Percentiles rank a stretch among this genome's conserved stretches.
These are phyloP conservation scores for Fraxinus floribunda DNA, from an alignment of 305 asterid genomes.

Conservation along the genomic window DNA sequence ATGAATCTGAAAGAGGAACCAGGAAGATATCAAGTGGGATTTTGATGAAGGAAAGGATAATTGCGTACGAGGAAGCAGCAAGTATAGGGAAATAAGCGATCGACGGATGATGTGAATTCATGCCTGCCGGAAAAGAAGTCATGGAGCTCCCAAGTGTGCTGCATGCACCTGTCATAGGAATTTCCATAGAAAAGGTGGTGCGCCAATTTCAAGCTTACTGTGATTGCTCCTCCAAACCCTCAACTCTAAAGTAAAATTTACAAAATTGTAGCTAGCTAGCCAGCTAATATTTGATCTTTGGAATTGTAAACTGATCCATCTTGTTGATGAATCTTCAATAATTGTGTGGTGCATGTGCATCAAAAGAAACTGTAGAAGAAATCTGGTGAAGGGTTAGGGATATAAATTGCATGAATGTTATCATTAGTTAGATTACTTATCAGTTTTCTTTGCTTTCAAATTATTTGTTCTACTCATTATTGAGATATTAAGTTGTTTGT, in stretches of 20 bases:
- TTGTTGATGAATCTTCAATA: background rate
- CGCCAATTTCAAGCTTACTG: slow-evolving; percentile 18
- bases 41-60: slow-evolving; percentile 18
- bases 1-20: slow-evolving; percentile 13
- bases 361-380: background rate
- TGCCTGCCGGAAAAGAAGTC: slow-evolving; percentile 53
- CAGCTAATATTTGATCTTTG: background rate
- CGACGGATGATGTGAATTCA: slow-evolving; percentile 62
- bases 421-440: too few species aligned
- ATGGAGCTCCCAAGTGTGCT: slow-evolving; percentile 46
- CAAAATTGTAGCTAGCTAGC: background rate
- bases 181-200: slow-evolving; percentile 53
- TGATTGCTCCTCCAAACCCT: slow-evolving; percentile 12
- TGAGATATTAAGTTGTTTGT: background rate
- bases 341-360: background rate
- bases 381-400: background rate
- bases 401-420: background rate
- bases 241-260: slow-evolving; percentile 5
- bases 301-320: background rate
- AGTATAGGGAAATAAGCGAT: slow-evolving; percentile 59
- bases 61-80: slow-evolving; percentile 55
- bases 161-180: slow-evolving; percentile 62
- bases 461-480: background rate
- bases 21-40: slow-evolving; percentile 18
- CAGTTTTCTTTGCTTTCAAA: background rate